phyloP scores from a whole-genome alignment of 176 grass and related monocot species.

The Musa itinerans region DNA sequence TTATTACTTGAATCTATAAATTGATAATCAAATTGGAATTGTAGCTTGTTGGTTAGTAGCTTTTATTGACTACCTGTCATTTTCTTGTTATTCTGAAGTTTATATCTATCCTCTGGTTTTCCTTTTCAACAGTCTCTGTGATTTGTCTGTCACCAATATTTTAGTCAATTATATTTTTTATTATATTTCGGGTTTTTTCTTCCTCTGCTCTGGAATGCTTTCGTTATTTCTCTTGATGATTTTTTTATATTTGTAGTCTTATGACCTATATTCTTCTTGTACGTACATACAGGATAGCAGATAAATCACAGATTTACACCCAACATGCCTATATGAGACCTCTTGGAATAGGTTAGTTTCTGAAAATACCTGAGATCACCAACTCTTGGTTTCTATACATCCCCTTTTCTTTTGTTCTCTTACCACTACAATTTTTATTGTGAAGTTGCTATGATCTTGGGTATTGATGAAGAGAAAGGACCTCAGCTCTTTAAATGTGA shows the following conservation, averaged over 20 bases:
- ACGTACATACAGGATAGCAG: slow-evolving; percentile 59
- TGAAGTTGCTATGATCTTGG: slow-evolving; percentile 84
- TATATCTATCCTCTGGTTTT: neutral
- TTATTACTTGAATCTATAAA: too few species aligned
- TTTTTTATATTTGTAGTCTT: too few species aligned
- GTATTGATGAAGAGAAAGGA: slow-evolving; percentile 92
- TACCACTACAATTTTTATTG: neutral
- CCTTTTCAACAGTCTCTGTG: neutral
- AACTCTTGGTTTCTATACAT: neutral
- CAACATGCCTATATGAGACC: slow-evolving; percentile 99
- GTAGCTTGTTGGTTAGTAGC: neutral
- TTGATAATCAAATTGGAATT: neutral
- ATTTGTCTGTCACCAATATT: neutral
- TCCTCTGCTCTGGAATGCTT: neutral
- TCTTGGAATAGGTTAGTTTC: slow-evolving; percentile 77
- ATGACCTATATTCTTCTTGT: slow-evolving; percentile 8
- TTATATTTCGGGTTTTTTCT: neutral
- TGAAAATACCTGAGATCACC: neutral
- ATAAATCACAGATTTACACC: slow-evolving; percentile 97
- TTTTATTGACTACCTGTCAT: neutral
- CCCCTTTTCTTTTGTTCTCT: neutral
- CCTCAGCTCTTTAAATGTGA: slow-evolving; percentile 97
- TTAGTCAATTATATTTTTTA: neutral
- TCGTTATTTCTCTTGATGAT: neutral
- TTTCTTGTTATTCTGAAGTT: neutral